Percentiles rank a stretch among this genome's conserved stretches.
Conservation (phyloP, 2,329 filamentous ascomycete genomes). For the Penicillium vulpinum region DNA sequence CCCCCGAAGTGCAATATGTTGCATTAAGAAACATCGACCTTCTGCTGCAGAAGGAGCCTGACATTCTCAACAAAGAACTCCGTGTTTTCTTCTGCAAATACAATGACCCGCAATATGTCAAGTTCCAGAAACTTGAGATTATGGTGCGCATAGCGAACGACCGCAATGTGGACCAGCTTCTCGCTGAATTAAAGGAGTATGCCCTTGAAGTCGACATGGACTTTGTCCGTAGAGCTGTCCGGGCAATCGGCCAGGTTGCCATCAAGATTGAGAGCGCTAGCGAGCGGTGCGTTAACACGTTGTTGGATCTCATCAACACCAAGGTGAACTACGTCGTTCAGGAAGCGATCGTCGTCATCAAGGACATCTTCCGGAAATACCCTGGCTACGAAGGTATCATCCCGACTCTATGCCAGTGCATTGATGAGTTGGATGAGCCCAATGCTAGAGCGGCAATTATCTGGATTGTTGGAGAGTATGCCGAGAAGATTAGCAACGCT, state of each 20-base stretch:
- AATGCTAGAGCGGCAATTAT: conserved; percentile 87
- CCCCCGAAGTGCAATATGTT: conserved; percentile 96
- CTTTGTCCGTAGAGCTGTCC: conserved; percentile 89
- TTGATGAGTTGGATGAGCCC: conserved; percentile 94
- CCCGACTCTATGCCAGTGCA: conserved; percentile 90
- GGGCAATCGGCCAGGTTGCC: conserved; percentile 94
- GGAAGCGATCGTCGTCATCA: conserved; percentile 97
- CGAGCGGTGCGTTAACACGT: conserved; percentile 91
- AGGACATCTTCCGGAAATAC: conserved; percentile 96
- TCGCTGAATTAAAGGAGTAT: conserved; percentile 95
- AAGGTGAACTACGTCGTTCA: conserved; percentile 99
- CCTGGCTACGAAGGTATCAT: conserved; percentile 98
- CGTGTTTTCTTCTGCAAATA: conserved; percentile 99
- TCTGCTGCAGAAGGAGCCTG: conserved; percentile 89
- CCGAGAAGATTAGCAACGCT: conserved; percentile 99
- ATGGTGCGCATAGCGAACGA: conserved; percentile 99
- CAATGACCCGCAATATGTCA: conserved; percentile 96
- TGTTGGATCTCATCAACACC: conserved; percentile 91
- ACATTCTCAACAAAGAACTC: conserved; percentile 95
- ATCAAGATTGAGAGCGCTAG: conserved; percentile 97
- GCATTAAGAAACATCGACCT: conserved; percentile 95
- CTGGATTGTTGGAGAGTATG: conserved; percentile 99
- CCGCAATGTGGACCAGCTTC: conserved; percentile 88
- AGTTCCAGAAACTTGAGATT: conserved; percentile 95
- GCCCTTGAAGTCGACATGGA: conserved; percentile 99